These are phyloP conservation scores for Nannochloropsis oceanica DNA, from an alignment of 108 stramenopile genomes.

Conservation along the genomic window DNA sequence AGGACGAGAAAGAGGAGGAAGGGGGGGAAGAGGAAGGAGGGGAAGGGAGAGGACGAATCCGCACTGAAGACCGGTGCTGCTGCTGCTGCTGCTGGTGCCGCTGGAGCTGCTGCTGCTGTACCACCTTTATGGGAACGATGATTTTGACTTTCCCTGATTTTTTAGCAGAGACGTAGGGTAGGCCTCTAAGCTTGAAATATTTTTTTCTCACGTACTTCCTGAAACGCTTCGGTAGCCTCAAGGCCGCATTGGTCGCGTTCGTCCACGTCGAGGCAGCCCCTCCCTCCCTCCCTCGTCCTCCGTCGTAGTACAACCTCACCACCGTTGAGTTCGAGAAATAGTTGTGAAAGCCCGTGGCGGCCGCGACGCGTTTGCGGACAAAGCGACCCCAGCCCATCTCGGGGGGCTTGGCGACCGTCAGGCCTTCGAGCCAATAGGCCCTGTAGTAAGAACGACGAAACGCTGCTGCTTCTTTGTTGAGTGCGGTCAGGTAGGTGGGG, in stretches of 20 bases:
- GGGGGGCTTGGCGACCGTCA: constrained; percentile 11
- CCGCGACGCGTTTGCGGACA: constrained; percentile 21
- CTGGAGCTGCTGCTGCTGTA: neutral
- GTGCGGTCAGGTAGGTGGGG: constrained; percentile 30
- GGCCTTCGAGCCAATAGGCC: constrained; percentile 4
- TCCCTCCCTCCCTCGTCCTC: neutral
- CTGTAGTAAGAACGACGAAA: constrained; percentile 1
- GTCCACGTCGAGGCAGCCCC: neutral
- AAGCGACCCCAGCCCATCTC: constrained; percentile 10
- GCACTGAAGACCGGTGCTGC: neutral
- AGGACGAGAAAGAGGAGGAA: neutral
- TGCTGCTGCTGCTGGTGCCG: neutral
- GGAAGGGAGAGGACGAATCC: too few relatives aligned
- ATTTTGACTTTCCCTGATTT: neutral
- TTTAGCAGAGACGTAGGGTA: neutral
- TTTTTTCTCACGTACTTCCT: neutral
- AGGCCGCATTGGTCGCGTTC: neutral
- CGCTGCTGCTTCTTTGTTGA: constrained; percentile 23
- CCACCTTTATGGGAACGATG: neutral
- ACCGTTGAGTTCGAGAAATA: constrained; percentile 4
- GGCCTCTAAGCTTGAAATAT: neutral
- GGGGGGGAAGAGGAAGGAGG: too few relatives aligned
- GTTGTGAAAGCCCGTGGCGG: constrained; percentile 22
- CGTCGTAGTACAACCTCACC: neutral
- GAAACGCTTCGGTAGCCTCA: neutral